Evolutionary conservation across 805 yeast genomes (phyloP).

Genomic region (Metschnikowia borealis): DNA sequence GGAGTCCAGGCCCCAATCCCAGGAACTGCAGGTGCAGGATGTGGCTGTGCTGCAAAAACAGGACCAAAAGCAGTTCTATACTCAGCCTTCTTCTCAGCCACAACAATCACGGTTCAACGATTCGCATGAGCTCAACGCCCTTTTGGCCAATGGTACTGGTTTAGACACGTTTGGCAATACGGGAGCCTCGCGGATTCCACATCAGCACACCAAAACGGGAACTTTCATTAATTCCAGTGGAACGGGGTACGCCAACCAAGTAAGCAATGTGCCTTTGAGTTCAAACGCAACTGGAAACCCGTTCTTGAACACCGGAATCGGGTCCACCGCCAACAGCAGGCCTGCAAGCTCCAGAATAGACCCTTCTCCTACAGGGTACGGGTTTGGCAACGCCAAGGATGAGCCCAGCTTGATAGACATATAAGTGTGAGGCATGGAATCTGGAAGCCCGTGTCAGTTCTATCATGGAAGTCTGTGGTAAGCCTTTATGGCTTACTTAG

Average conservation of each 20-base stretch:
- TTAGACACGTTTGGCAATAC: constrained; percentile 90
- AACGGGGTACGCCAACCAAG: constrained; percentile 61
- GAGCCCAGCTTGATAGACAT: constrained; percentile 48
- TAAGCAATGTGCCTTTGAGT: constrained; percentile 31
- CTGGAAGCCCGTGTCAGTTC: too few relatives aligned
- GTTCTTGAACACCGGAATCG: constrained; percentile 59
- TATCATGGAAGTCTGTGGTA: too few relatives aligned
- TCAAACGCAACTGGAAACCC: constrained; percentile 52
- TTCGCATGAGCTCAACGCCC: constrained; percentile 64
- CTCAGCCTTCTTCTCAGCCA: constrained; percentile 27
- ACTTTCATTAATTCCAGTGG: constrained; percentile 86
- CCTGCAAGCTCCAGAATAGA: constrained; percentile 47
- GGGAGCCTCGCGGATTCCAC: constrained; percentile 81
- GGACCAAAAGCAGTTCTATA: constrained; percentile 7
- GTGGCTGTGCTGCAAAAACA: not conserved
- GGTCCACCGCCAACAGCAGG: constrained; percentile 22
- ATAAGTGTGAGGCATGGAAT: constrained; percentile 12
- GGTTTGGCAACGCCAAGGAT: constrained; percentile 77
- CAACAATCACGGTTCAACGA: constrained; percentile 33
- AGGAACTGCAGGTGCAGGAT: not conserved
- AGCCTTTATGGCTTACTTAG: not conserved
- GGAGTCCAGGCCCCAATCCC: not conserved
- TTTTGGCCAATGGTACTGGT: constrained; percentile 85
- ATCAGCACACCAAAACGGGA: constrained; percentile 82
- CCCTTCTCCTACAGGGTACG: constrained; percentile 89